Evolutionary conservation across 768 basidiomycete genomes (phyloP).

Genomic region (Mycena sanguinolenta): DNA sequence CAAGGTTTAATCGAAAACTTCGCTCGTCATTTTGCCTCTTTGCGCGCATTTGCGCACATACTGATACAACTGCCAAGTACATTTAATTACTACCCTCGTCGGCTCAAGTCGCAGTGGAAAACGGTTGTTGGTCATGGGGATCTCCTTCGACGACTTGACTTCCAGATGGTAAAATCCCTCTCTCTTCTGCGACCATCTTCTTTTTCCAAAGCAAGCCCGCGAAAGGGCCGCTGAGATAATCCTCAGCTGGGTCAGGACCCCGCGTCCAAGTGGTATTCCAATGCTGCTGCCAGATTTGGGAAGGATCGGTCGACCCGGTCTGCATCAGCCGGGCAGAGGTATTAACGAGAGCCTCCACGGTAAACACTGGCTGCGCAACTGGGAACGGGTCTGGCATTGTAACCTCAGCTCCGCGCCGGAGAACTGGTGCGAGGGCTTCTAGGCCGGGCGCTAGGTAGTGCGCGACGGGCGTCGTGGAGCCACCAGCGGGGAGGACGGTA

Average conservation of each 20-base stretch:
- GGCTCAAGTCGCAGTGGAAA: not conserved
- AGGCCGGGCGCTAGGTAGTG: constrained; percentile 21
- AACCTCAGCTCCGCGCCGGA: not conserved
- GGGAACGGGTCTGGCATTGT: constrained; percentile 14
- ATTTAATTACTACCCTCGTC: too few species aligned
- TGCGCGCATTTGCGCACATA: too few species aligned
- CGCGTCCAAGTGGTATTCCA: not conserved
- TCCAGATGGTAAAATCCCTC: constrained; percentile 12
- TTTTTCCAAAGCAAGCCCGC: constrained; percentile 32
- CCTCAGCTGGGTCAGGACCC: not conserved
- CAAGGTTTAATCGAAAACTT: too few species aligned
- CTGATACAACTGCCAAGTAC: too few species aligned
- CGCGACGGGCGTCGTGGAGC: not conserved
- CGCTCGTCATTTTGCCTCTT: too few species aligned
- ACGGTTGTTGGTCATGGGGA: not conserved
- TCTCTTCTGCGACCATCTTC: constrained; percentile 21
- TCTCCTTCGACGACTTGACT: constrained; percentile 1
- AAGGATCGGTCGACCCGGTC: not conserved
- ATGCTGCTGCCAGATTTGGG: not conserved
- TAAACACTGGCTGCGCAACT: constrained; percentile 5
- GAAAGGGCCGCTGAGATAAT: constrained; percentile 5
- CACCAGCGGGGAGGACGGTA: not conserved
- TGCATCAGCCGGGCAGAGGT: constrained; percentile 24
- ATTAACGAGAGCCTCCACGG: constrained; percentile 12
- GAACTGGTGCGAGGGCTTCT: not conserved